phyloP scores from a whole-genome alignment of 306 rosid species.

The Cajanus cajan region DNA sequence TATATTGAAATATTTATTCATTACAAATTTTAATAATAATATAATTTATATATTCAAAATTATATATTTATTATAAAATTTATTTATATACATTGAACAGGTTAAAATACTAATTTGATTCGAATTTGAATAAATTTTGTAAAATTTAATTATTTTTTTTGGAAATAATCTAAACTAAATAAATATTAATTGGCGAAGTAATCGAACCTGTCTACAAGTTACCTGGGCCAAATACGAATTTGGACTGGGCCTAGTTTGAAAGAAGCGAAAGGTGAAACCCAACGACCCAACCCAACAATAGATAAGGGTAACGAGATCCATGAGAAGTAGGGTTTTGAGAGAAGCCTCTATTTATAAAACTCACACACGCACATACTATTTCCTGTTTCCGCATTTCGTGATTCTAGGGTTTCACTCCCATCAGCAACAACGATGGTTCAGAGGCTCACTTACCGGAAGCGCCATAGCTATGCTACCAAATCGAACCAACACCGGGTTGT shows the following conservation, averaged over 20 bases:
- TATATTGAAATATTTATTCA: too few relatives aligned
- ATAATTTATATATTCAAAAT: too few relatives aligned
- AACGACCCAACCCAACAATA: background rate
- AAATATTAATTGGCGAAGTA: background rate
- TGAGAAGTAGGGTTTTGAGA: conserved; percentile 2
- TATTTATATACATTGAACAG: too few relatives aligned
- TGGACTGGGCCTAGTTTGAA: background rate
- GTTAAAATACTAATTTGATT: too few relatives aligned
- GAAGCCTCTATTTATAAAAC: background rate
- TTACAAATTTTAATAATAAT: too few relatives aligned
- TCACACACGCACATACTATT: background rate
- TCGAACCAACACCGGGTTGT: conserved; percentile 86
- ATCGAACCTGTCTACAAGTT: background rate
- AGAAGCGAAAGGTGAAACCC: background rate
- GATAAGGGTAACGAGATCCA: background rate
- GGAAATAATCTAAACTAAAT: background rate
- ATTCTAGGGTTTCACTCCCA: background rate
- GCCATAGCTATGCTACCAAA: conserved; percentile 88
- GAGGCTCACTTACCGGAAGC: conserved; percentile 75
- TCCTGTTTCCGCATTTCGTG: background rate
- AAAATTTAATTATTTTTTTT: background rate
- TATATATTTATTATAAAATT: too few relatives aligned
- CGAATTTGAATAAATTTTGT: too few relatives aligned
- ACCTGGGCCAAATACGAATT: background rate
- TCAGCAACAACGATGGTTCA: conserved; percentile 57